Evolutionary conservation across 306 rosid species (phyloP).

Genomic region (Rosa rugosa): DNA sequence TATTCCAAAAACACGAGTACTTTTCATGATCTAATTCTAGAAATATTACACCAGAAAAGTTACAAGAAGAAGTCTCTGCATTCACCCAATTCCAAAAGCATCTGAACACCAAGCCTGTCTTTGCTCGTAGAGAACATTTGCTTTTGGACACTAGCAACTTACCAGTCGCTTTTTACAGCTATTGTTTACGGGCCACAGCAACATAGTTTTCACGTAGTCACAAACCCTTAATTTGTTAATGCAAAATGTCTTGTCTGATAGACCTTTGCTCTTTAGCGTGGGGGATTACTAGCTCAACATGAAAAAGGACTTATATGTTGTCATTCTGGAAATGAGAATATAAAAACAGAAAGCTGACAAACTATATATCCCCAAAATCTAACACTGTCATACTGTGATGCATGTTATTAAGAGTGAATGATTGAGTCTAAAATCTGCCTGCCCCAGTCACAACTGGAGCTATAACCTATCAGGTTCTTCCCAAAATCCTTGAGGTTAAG

Average conservation of each 20-base stretch:
- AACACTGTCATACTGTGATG: neutral
- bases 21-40: neutral
- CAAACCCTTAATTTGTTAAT: slow-evolving; percentile 9
- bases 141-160: slow-evolving; percentile 26
- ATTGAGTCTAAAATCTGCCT: neutral
- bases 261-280: neutral
- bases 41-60: neutral
- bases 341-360: slow-evolving; percentile 8
- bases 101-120: slow-evolving; percentile 25
- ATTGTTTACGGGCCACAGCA: slow-evolving; percentile 7
- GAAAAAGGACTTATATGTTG: slow-evolving; percentile 12
- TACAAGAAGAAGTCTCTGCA: slow-evolving; percentile 12
- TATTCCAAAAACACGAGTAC: neutral
- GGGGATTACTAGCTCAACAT: slow-evolving; percentile 2
- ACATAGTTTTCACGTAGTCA: slow-evolving; percentile 3
- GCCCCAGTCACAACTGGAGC: neutral
- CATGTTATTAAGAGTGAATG: neutral
- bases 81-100: slow-evolving; percentile 24
- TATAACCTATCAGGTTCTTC: neutral
- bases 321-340: neutral
- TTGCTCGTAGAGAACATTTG: neutral
- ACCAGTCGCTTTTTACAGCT: slow-evolving; percentile 26
- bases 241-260: slow-evolving; percentile 3
- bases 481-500: neutral
- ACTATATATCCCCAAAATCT: too few species aligned